Percentiles rank a stretch among this genome's conserved stretches.
These are phyloP conservation scores for Talaromyces sp. DNA, from an alignment of 2,329 filamentous ascomycete species.

Conservation along the genomic window DNA sequence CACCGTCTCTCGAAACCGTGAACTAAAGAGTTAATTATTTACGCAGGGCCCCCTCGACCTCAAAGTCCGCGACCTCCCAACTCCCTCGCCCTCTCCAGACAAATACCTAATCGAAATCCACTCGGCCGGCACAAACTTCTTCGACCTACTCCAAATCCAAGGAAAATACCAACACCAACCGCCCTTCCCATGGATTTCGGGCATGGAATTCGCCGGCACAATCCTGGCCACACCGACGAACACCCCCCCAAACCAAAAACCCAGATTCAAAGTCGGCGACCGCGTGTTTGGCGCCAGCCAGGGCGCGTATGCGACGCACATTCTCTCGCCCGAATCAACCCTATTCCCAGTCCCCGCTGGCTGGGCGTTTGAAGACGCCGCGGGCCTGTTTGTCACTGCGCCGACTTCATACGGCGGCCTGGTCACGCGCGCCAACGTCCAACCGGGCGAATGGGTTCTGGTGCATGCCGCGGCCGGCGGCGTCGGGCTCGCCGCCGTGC, in stretches of 20 bases:
- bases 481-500: slow-evolving; percentile 84
- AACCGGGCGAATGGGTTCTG: slow-evolving; percentile 77
- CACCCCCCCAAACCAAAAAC: slow-evolving; percentile 28
- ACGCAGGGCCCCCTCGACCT: slow-evolving; percentile 73
- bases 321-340: slow-evolving; percentile 60
- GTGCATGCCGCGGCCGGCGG: slow-evolving; percentile 90
- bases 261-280: slow-evolving; percentile 70
- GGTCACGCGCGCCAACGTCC: slow-evolving; percentile 69
- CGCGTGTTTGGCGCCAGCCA: slow-evolving; percentile 82
- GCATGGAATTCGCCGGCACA: slow-evolving; percentile 79
- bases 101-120: slow-evolving; percentile 86
- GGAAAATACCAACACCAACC: slow-evolving; percentile 95
- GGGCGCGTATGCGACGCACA: slow-evolving; percentile 76
- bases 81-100: slow-evolving; percentile 63
- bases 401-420: slow-evolving; percentile 84
- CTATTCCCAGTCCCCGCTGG: slow-evolving; percentile 70
- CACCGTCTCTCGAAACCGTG: neutral
- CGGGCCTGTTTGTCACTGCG: slow-evolving; percentile 85
- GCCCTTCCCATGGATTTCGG: slow-evolving; percentile 79
- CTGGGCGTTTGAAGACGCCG: slow-evolving; percentile 80
- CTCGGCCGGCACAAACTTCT: slow-evolving; percentile 90
- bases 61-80: slow-evolving; percentile 66
- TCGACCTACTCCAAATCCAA: slow-evolving; percentile 90
- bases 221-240: slow-evolving; percentile 61
- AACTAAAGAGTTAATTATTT: neutral